Evolutionary conservation across 2,329 filamentous ascomycete genomes (phyloP), one percentile per base, ranked within the genome.

Genomic region (Fusarium ambrosium): DNA sequence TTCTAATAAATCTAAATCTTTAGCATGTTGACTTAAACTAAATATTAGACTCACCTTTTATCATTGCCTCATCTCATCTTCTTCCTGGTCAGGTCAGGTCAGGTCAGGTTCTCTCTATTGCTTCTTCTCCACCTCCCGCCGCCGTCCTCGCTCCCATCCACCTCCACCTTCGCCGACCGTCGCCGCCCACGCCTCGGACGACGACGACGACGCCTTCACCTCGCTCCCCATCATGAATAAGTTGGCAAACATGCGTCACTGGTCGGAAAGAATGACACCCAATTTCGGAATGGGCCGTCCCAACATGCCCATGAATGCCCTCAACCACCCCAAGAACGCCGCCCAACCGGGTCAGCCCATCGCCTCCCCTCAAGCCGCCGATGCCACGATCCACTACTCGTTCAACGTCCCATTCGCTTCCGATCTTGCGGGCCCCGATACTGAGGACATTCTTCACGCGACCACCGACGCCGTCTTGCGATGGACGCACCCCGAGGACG

Each of bases 351-450:
- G 86, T 70, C 85, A 89, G 68, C 87, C 90, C 74, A 86, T 91
- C 81, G 88, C 92, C 79, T 92, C 93, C 76, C 91, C 93, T 68
- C 92, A 93, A 75, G 88, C 92, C 73, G 89, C 92, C 81, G 93
- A 96, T 82, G 88, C 92, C 62, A 92, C 91, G 76, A 94, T 98
- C 84, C 95, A 97, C 84, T 93, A 98, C 83, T 96, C 95, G 75
- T 98, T 99, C 91, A 98, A 98, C 82, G 93, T 99, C 59, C 97
- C 97, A 71, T 98, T 98, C 85, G 92, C 95, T 78, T 97, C 94
- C 74, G 96, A 96, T 80, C 91, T 99, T 71, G 91, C 94, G 73
- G 97, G 97, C 37, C 97, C 97, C 74, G 95, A 98, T 80, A 93
- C 93, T 77, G 95, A 98, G 84, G 95, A 98, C 84, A 94, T 99